These are phyloP conservation scores for Aspergillus latus DNA, from an alignment of 2,329 filamentous ascomycete genomes.

Conservation along the genomic window DNA sequence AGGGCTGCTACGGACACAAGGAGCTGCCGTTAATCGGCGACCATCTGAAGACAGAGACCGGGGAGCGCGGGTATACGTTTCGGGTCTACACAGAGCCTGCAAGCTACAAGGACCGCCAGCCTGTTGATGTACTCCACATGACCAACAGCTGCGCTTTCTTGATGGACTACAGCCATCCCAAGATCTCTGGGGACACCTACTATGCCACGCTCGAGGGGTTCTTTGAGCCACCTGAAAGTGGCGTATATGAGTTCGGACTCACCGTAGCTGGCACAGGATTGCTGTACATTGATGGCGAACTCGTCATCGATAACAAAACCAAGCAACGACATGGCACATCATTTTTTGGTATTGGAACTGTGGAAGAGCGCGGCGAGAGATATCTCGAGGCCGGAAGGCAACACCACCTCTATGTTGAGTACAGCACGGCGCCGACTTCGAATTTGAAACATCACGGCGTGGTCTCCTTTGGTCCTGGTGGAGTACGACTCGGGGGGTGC, in stretches of 20 bases:
- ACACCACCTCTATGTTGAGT: conserved; percentile 39
- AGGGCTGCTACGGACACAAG: conserved; percentile 66
- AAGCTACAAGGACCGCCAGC: conserved; percentile 46
- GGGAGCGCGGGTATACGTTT: conserved; percentile 61
- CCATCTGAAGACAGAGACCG: conserved; percentile 52
- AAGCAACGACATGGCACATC: conserved; percentile 62
- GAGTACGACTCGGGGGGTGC: conserved; percentile 62
- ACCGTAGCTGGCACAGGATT: conserved; percentile 65
- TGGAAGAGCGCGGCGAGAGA: conserved; percentile 61
- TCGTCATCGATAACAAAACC: conserved; percentile 66
- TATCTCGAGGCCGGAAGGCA: conserved; percentile 62
- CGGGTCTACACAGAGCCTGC: conserved; percentile 62
- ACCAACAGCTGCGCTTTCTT: conserved; percentile 47
- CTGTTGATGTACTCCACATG: conserved; percentile 53
- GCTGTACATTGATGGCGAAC: conserved; percentile 61
- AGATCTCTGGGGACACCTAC: conserved; percentile 54
- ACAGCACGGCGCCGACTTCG: conserved; percentile 36
- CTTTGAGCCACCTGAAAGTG: conserved; percentile 60
- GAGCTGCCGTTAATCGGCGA: conserved; percentile 60
- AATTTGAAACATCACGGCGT: conserved; percentile 57
- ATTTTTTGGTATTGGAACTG: conserved; percentile 66
- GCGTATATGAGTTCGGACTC: conserved; percentile 64
- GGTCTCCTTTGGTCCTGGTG: conserved; percentile 58
- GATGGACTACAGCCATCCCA: conserved; percentile 57
- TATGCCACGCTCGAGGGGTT: conserved; percentile 63